Base-by-base conservation (phyloP, 495 filamentous ascomycete genomes). In the Podospora pseudopauciseta region DNA sequence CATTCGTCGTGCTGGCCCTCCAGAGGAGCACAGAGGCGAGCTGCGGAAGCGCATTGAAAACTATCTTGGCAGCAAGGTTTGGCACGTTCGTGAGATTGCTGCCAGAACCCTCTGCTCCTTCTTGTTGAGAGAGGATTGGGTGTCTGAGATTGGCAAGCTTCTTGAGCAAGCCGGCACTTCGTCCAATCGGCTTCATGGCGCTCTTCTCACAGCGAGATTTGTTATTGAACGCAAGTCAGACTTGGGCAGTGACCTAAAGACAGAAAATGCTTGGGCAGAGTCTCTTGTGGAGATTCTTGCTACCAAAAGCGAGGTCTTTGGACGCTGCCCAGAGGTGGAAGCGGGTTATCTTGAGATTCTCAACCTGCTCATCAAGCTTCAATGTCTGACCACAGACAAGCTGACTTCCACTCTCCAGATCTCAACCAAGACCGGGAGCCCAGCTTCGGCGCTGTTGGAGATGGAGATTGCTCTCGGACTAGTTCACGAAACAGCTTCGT, bases 21-120 rank as follows among this genome's bases (percentile, higher is more conserved):
- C 87, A 0, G 79, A 83, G 20, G 77, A 82, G 9, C 72, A 75
- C 34, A 73, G 75, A 16, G 74, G 77, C 2, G 78, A 80, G 65
- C 81, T 92, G 15, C 75, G 79, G 62, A 70, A 71, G 53, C 77
- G 81, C 23, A 83, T 93, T 32, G 71, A 78, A 11, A 72, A 75
- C 53, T 87, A 92, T 53, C 80, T 94, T 32, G 85, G 84, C n/a
- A 94, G 90, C 69, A 83, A 84, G 2, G 84, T 93, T 18, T 98
- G 94, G 95, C 89, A 92, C 71, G 89, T 98, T 23, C 85, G 95
- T 65, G 93, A 97, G 73, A 93, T 97, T 69, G 92, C 94, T 16
- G 93, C 94, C 5, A 86, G 91, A 55, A 91, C 94, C 9, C 84
- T 92, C 67, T 88, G 87, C 64, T 86, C 86, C n/a, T 81, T 94